Evolutionary conservation across 2,329 filamentous ascomycete species (phyloP), one percentile per base, ranked within the genome.

Genomic region (Colletotrichum lentis): DNA sequence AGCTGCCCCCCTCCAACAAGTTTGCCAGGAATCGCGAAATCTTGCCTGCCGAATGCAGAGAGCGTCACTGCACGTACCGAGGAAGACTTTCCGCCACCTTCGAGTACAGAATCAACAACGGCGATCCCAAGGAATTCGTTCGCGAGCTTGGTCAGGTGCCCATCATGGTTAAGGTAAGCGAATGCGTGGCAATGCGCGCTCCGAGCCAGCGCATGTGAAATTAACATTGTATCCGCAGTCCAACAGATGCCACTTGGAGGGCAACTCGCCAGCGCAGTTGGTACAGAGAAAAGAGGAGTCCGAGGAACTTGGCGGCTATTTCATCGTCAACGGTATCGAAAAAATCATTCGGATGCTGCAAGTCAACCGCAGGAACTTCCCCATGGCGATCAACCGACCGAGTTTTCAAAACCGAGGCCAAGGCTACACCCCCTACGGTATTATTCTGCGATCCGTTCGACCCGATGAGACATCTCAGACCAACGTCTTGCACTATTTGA

Each of bases 401-500:
- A 97, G 94, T 73, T 99, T 98, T 82, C 86, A 88, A 71, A 94
- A 93, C 74, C 90, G 96, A 82, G 96, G 96, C 44, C 85, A 90
- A 22, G 87, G 92, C 70, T 99, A 97, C 81, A 96, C 94, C 12
- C 91, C 92, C 67, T 96, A 89, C 75, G 96, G 94, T 84, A 91
- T 98, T 66, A 92, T 97, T 75, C 89, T 97, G 72, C 90, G 96
- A 80, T 96, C 91, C 3, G 94, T 97, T 63, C 89, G 96, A 67
- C 94, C 94, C n/a, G 96, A 99, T 80, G 94, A 99, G 81, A 97
- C 95, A 10, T 97, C 94, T 37, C 95, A 98, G 80, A 98, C 95
- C 44, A 99, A 98, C 75, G 94, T 97, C 41, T 85, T 99, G 56
- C 96, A 99, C 80, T 99, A 98, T 79, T 87, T 99, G 64, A 93